phyloP scores from a whole-genome alignment of 345 rosid species.

The Bruguiera sexangula region DNA sequence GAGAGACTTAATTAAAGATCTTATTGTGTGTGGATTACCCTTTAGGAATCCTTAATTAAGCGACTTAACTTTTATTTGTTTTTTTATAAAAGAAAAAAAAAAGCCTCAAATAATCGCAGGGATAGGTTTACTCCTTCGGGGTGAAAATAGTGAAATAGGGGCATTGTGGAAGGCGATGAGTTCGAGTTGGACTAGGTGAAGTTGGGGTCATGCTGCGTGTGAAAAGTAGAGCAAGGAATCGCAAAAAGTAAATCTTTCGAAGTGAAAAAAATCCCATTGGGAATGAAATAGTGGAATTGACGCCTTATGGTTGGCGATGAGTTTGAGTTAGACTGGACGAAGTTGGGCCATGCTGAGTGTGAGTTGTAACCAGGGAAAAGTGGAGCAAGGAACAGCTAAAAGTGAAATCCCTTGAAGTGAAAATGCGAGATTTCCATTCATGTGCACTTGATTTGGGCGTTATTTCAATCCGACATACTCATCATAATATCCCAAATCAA shows the following conservation, averaged over 20 bases:
- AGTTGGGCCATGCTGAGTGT: constrained; percentile 28
- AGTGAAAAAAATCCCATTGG: not conserved
- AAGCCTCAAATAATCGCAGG: too few relatives aligned
- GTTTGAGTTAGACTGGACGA: constrained; percentile 45
- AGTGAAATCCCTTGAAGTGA: not conserved
- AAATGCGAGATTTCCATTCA: constrained; percentile 18
- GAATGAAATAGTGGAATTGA: not conserved
- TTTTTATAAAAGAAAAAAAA: too few relatives aligned
- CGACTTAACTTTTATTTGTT: not conserved
- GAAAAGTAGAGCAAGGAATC: not conserved
- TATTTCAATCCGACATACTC: constrained; percentile 8
- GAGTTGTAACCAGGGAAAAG: constrained; percentile 26
- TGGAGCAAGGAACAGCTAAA: not conserved
- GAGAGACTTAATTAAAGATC: constrained; percentile 2
- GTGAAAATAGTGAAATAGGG: not conserved
- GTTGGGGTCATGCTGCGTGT: constrained; percentile 27
- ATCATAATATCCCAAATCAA: not conserved
- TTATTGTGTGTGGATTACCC: constrained; percentile 15
- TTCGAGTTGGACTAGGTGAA: constrained; percentile 43
- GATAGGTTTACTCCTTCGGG: not conserved
- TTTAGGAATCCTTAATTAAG: not conserved
- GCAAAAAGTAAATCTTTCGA: not conserved
- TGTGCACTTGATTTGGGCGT: constrained; percentile 24
- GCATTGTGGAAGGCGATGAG: constrained; percentile 27
- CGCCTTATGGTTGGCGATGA: constrained; percentile 23